These are phyloP conservation scores for Cinchona pubescens DNA, from an alignment of 257 asterid genomes.

Conservation along the genomic window DNA sequence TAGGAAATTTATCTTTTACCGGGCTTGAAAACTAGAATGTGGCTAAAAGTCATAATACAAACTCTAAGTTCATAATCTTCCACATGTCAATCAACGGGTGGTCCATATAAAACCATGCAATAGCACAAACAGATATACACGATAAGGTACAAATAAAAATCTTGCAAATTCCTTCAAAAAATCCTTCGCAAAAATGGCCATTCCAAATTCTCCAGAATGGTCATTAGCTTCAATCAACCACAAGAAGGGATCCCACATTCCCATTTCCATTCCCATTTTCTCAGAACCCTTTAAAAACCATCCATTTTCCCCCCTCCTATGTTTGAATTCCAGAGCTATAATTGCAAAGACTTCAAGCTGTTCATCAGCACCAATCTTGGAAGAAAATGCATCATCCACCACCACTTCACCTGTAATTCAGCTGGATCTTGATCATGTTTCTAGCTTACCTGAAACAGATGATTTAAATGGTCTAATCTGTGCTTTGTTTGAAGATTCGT, in stretches of 20 bases:
- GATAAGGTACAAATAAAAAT: neutral
- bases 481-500: slow-evolving; percentile 58
- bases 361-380: slow-evolving; percentile 50
- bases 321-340: slow-evolving; percentile 38
- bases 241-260: slow-evolving; percentile 25
- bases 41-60: slow-evolving; percentile 15
- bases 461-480: slow-evolving; percentile 58
- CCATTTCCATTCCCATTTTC: slow-evolving; percentile 20
- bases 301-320: slow-evolving; percentile 42
- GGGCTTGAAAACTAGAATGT: neutral
- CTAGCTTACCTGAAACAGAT: slow-evolving; percentile 32
- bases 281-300: slow-evolving; percentile 23
- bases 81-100: slow-evolving; percentile 48
- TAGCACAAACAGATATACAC: slow-evolving; percentile 24
- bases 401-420: slow-evolving; percentile 36
- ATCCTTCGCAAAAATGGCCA: slow-evolving; percentile 45
- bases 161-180: neutral
- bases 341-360: slow-evolving; percentile 51
- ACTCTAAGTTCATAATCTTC: slow-evolving; percentile 28
- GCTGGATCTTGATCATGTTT: slow-evolving; percentile 24
- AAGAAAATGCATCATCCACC: slow-evolving; percentile 24
- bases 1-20: neutral
- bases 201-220: slow-evolving; percentile 60
- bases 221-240: slow-evolving; percentile 36
- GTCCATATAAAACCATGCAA: slow-evolving; percentile 40